Evolutionary conservation across 305 asterid species (phyloP), one percentile per base, ranked within the genome.

Genomic region (Solanum chacoense): DNA sequence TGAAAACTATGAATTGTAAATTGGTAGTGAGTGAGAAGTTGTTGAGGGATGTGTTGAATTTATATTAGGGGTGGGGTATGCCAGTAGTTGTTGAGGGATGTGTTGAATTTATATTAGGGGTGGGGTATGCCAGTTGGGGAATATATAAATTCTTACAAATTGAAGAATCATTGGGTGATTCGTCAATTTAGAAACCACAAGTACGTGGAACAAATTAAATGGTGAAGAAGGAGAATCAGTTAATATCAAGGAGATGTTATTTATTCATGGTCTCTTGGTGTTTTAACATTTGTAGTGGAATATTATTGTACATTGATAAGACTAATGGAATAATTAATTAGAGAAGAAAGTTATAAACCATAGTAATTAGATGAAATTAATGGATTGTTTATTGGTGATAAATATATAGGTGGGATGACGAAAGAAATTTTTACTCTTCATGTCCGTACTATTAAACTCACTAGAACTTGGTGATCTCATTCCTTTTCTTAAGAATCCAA

Each of bases 131-230:
- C 40, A 73, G 79, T 50, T 50, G 88, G 92, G 88, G 95, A 94
- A 93, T 93, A 76, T 35, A 76, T 11, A 91, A 89, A 87, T 86
- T 76, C 89, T 90, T 22, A 88, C 65, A 91, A 89, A 91, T 91
- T 91, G 87, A 86, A 90, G 92, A 90, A 93, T 90, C 73, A 83
- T 87, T 77, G 91, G 89, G 94, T 90, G 96, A 94, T 94, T 88
- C 93, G 87, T 90, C 94, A 87, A 88, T 89, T 90, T 92, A 83
- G 88, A 88, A 84, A 94, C 95, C 96, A 94, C 98, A 91, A 74
- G 37, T 24, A 24, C 31, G 73, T 83, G 22, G 73, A 50, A 55
- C 87, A 83, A 16, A 76, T 85, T 63, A 88, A 20, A 78, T 85
- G 85, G 81, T 50, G 88, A 45, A 84, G 38, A 40, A 28, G 83